These are phyloP conservation scores for Roridomyces roridus DNA, from an alignment of 768 basidiomycete genomes.

Conservation along the genomic window DNA sequence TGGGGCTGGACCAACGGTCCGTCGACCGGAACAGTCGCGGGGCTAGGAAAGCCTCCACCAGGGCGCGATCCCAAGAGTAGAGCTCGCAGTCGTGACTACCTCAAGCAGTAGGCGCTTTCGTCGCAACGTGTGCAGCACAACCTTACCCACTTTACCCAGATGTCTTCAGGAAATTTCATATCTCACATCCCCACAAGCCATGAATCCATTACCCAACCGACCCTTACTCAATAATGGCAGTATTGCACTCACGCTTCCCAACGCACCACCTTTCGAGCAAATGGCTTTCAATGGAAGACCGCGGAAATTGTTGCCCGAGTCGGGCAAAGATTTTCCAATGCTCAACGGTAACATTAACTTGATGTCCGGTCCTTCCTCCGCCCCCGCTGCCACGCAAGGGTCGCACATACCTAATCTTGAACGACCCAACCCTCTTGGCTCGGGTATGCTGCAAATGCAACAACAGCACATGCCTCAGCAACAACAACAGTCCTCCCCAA, in stretches of 20 bases:
- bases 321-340: slow-evolving; percentile 71
- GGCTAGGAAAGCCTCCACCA: slow-evolving; percentile 72
- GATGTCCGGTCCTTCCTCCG: slow-evolving; percentile 57
- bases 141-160: slow-evolving; percentile 44
- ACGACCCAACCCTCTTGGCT: slow-evolving; percentile 50
- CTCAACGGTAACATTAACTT: slow-evolving; percentile 62
- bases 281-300: slow-evolving; percentile 81
- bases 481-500: slow-evolving; percentile 31
- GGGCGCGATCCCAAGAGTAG: slow-evolving; percentile 96
- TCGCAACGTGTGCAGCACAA: slow-evolving; percentile 5
- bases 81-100: slow-evolving; percentile 92
- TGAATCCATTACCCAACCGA: slow-evolving; percentile 94
- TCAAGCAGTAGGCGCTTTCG: slow-evolving; percentile 83
- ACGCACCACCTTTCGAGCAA: slow-evolving; percentile 76
- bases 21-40: slow-evolving; percentile 48
- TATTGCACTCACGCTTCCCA: slow-evolving; percentile 69
- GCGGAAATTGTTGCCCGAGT: slow-evolving; percentile 80
- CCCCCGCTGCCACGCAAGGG: slow-evolving; percentile 48
- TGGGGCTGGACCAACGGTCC: slow-evolving; percentile 61
- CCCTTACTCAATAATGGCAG: slow-evolving; percentile 73
- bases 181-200: slow-evolving; percentile 93
- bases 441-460: slow-evolving; percentile 46
- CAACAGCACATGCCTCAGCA: slow-evolving; percentile 41
- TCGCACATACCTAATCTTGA: slow-evolving; percentile 54
- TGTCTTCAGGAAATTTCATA: slow-evolving; percentile 99